Base-by-base conservation (phyloP, 2,329 filamentous ascomycete genomes). In the Colletotrichum liriopes region DNA sequence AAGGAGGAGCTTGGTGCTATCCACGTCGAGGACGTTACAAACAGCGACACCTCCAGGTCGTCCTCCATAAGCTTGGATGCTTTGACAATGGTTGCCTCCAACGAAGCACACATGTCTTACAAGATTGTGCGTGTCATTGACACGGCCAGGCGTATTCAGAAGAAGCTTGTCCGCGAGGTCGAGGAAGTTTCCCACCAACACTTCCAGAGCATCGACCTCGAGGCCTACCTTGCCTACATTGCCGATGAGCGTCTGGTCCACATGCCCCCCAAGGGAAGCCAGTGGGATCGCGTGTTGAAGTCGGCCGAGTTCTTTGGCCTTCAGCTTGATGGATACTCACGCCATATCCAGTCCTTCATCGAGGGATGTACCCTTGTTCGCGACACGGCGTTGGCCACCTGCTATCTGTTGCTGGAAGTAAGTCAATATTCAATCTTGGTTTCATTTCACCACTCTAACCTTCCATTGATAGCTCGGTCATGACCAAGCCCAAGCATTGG, bases 231-330 rank as follows among this genome's bases (percentile, higher is more conserved):
- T 18, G 74, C 78, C 29, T 81, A 78, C 74, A 83, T 84, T 63
- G 78, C 79, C 14, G 80, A 84, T 67, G 79, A 84, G 65, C 82
- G 83, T 37, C 77, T 84, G 18, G 79, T 82, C 20, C 82, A 83
- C 64, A 84, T 84, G 81, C 83, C 83, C 3, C 77, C 77, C 6
- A 76, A 80, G 49, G 82, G 82, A n/a, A 84, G 82, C 63, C 78
- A 81, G 58, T 84, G 82, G 82, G 83, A 84, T 66, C 79, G 80
- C 1, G 82, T 84, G 1, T 75, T 84, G 39, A 81, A 80, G 49
- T 79, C 80, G 20, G 83, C 83, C 3, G 81, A 84, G 69, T 84
- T 82, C 77, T 84, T 84, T 54, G 82, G 82, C 3, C 77, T 83
- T 6, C 82, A 84, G 71, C 76, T 84, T 20, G 81, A 79, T 69